Conservation (phyloP, 495 filamentous ascomycete species). For the Penicillium argentinense region DNA sequence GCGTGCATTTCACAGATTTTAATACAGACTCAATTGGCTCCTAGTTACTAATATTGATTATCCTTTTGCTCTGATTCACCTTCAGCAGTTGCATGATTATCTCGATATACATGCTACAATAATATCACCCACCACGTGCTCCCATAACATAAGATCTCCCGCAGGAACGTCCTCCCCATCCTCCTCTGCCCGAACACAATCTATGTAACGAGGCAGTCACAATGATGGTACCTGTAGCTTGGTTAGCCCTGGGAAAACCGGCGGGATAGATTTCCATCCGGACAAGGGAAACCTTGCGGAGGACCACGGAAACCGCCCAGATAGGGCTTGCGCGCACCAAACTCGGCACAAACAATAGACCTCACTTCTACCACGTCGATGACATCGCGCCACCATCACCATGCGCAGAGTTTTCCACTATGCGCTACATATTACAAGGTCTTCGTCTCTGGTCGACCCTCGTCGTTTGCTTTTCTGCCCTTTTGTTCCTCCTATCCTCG, state of each 20-base stretch:
- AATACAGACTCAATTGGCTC: slow-evolving; percentile 4
- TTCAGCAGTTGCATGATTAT: background rate
- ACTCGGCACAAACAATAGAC: background rate
- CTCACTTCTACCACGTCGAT: slow-evolving; percentile 6
- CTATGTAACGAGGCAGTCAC: slow-evolving; percentile 22
- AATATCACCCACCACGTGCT: background rate
- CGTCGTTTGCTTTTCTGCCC: background rate
- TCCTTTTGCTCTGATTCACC: background rate
- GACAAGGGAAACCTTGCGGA: background rate
- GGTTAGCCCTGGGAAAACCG: slow-evolving; percentile 6
- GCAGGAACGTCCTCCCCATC: background rate
- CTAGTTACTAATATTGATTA: slow-evolving; percentile 7
- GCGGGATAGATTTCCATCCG: slow-evolving; percentile 22
- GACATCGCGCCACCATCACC: slow-evolving; percentile 28
- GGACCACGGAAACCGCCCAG: slow-evolving; percentile 10
- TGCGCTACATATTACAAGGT: slow-evolving; percentile 24
- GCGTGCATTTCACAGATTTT: background rate
- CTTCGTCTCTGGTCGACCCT: slow-evolving; percentile 1
- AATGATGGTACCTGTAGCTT: slow-evolving; percentile 16
- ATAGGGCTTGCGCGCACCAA: background rate
- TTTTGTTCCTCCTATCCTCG: background rate
- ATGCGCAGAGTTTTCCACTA: background rate
- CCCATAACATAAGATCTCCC: slow-evolving; percentile 27
- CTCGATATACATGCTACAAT: background rate
- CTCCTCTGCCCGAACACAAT: background rate